Base-by-base conservation (phyloP, 768 basidiomycete genomes). In the Russula foetens region DNA sequence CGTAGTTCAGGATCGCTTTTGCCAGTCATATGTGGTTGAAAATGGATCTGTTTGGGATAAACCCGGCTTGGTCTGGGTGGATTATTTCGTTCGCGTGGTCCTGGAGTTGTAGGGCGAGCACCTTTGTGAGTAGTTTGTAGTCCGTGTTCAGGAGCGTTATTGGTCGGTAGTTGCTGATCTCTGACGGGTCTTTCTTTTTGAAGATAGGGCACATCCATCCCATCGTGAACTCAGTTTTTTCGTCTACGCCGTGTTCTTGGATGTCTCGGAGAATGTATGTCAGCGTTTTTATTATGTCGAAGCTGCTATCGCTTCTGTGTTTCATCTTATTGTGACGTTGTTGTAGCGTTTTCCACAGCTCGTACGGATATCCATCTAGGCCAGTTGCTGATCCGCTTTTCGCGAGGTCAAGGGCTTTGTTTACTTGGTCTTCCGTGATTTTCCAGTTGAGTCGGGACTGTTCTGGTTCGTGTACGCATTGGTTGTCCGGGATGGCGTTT, bases 121-220 rank as follows among this genome's bases (percentile, higher is more conserved):
- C 26, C n/a, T 53, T 72, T 0, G 70, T 76, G 33, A 74, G 53
- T 0, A 73, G 26, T 45, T 75, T 75, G 11, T 75, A 75, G 56
- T 74, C 71, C 0, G 70, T 64, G 50, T 75, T 74, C 0, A 75
- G 61, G 0, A 69, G 48, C 5, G 67, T 68, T 3, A 68, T 68
- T 0, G 67, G 67, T 2, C 47, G 15, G 15, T 48, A 48, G 28
- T 48, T 48, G 47, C 47, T 31, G 17, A 48, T 47, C 3, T 47
- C 15, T 0, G 26, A 19, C 0, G 6, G 12, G 41, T 67, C 65
- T 6, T 67, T 72, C 45, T 79, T 79, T 38, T 79, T 79, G 57
- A 74, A 79, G 0, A 79, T 29, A 0, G 73, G 76, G 68, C 74
- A 69, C 58, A 73, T 68, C 66, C 67, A 69, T 0, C 77, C 77